Evolutionary conservation across 139 green algal species (phyloP).

Genomic region (Chlorella sp.): DNA sequence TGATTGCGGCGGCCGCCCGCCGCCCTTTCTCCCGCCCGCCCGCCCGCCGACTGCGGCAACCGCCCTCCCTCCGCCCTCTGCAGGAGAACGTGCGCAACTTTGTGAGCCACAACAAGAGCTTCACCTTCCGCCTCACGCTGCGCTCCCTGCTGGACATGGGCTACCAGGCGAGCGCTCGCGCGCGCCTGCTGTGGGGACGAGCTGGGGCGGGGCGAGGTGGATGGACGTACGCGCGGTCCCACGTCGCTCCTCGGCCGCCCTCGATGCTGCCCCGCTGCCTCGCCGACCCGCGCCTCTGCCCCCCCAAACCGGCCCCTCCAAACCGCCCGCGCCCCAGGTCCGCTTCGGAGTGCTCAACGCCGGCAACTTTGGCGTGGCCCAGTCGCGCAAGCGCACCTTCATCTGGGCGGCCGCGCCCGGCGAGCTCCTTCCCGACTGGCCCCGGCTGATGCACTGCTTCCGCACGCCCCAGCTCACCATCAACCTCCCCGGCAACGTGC

Average conservation of each 20-base stretch:
- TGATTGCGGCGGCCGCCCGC: too few relatives aligned
- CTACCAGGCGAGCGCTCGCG: slow-evolving; percentile 80
- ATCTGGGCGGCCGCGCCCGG: slow-evolving; percentile 89
- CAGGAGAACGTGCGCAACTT: slow-evolving; percentile 99
- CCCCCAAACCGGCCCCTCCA: background rate
- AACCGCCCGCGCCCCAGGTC: slow-evolving; percentile 61
- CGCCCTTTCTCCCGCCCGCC: too few relatives aligned
- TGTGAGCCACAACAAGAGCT: slow-evolving; percentile 92
- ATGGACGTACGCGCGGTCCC: background rate
- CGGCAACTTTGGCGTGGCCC: slow-evolving; percentile 93
- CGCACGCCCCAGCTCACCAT: slow-evolving; percentile 82
- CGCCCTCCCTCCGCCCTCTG: too few relatives aligned
- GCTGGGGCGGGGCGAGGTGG: too few relatives aligned
- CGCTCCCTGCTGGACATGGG: slow-evolving; percentile 94
- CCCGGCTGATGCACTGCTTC: slow-evolving; percentile 85
- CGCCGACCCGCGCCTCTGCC: background rate
- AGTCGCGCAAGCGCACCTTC: slow-evolving; percentile 96
- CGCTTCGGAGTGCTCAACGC: slow-evolving; percentile 97
- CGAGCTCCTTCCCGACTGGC: slow-evolving; percentile 90
- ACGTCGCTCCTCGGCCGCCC: background rate
- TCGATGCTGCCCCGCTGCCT: background rate
- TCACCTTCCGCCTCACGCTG: slow-evolving; percentile 93
- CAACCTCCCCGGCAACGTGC: slow-evolving; percentile 78
- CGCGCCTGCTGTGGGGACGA: background rate
- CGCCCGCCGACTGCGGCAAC: too few relatives aligned